Evolutionary conservation across 768 basidiomycete species (phyloP).

Genomic region (Termitomyces sp.): DNA sequence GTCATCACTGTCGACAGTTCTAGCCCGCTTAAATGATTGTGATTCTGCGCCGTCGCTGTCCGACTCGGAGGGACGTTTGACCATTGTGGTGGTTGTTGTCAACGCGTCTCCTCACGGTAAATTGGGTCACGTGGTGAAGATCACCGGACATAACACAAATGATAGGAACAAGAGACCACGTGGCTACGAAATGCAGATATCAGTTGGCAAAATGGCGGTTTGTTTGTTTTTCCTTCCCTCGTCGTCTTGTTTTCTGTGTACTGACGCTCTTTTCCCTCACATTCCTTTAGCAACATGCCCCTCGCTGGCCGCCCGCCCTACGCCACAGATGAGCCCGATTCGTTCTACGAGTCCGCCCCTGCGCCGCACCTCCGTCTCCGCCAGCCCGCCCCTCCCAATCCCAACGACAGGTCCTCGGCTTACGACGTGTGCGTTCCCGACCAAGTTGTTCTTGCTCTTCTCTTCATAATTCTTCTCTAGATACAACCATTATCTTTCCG

Average conservation of each 20-base stretch:
- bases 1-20: conserved; percentile 21
- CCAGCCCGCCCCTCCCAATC: conserved; percentile 40
- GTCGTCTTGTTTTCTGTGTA: conserved; percentile 11
- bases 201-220: background rate
- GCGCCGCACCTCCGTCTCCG: conserved; percentile 36
- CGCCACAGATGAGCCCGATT: conserved; percentile 64
- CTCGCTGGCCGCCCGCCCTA: conserved; percentile 61
- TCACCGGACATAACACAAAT: background rate
- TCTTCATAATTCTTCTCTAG: conserved; percentile 26
- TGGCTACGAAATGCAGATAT: background rate
- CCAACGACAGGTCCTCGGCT: conserved; percentile 53
- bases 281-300: conserved; percentile 30
- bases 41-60: conserved; percentile 40
- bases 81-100: conserved; percentile 29
- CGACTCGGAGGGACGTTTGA: conserved; percentile 42
- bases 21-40: conserved; percentile 25
- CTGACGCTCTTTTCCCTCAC: conserved; percentile 6
- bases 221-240: background rate
- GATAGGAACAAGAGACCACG: conserved; percentile 5
- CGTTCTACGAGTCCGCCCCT: conserved; percentile 44
- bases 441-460: conserved; percentile 5
- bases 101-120: background rate
- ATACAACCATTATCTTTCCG: conserved; percentile 56
- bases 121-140: background rate
- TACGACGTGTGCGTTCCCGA: conserved; percentile 57